Evolutionary conservation across 2,329 filamentous ascomycete species (phyloP).

Genomic region (Sclerotinia glacialis): DNA sequence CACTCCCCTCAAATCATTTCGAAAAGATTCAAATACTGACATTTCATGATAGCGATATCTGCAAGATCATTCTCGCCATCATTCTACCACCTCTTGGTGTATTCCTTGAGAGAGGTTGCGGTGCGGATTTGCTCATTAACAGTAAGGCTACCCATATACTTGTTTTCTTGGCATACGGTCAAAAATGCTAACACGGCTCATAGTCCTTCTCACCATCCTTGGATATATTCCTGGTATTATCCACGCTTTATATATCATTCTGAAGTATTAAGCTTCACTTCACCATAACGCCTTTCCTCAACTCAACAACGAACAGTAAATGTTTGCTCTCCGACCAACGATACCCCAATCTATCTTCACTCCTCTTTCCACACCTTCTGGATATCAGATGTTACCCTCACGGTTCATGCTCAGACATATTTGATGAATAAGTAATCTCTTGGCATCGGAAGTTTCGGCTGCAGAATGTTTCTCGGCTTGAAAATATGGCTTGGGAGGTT

Average conservation of each 20-base stretch:
- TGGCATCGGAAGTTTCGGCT: slow-evolving; percentile 17
- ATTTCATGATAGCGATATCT: slow-evolving; percentile 58
- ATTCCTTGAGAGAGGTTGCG: slow-evolving; percentile 87
- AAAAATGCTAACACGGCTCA: not conserved
- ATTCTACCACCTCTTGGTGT: slow-evolving; percentile 87
- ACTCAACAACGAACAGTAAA: not conserved
- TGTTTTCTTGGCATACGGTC: slow-evolving; percentile 47
- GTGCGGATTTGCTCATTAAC: slow-evolving; percentile 86
- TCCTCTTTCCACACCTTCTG: not conserved
- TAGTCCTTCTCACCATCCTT: slow-evolving; percentile 23
- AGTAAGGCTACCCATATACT: slow-evolving; percentile 68
- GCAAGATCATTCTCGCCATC: slow-evolving; percentile 84
- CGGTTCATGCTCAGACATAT: not conserved
- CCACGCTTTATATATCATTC: slow-evolving; percentile 57
- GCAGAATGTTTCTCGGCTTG: slow-evolving; percentile 10
- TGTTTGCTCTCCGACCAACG: not conserved
- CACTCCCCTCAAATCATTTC: not conserved
- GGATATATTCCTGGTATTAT: slow-evolving; percentile 26
- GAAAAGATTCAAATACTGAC: slow-evolving; percentile 22
- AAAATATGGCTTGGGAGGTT: not conserved
- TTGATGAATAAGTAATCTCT: slow-evolving; percentile 8
- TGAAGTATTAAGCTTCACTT: slow-evolving; percentile 66
- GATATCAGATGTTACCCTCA: slow-evolving; percentile 1
- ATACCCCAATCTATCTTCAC: not conserved
- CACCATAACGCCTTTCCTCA: slow-evolving; percentile 3